Percentiles rank a stretch among this genome's conserved stretches.
Conservation (phyloP, 495 filamentous ascomycete species). For the Podospora pseudoanserina region DNA sequence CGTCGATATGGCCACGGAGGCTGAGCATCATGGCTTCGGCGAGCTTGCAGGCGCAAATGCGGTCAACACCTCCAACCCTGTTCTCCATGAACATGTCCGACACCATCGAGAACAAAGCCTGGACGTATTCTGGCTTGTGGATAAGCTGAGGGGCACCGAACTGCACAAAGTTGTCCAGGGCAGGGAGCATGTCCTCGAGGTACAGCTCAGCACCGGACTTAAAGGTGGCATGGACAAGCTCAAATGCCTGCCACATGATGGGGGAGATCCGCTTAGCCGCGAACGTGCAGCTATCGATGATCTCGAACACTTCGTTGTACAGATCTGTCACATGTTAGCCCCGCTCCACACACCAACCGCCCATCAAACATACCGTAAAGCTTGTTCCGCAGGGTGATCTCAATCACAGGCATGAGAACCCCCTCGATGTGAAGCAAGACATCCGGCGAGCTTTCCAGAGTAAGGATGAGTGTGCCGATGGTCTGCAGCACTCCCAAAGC, state of each 20-base stretch:
- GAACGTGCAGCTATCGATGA: slow-evolving; percentile 99
- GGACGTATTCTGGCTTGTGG: slow-evolving; percentile 79
- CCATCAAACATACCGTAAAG: slow-evolving; percentile 60
- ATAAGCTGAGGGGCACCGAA: slow-evolving; percentile 78
- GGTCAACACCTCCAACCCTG: slow-evolving; percentile 89
- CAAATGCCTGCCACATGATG: slow-evolving; percentile 98
- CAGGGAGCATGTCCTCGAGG: slow-evolving; percentile 97
- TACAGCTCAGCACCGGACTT: slow-evolving; percentile 96
- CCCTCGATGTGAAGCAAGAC: slow-evolving; percentile 91
- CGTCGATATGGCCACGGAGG: slow-evolving; percentile 84
- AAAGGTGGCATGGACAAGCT: slow-evolving; percentile 93
- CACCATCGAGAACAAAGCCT: slow-evolving; percentile 81
- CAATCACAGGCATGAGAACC: slow-evolving; percentile 93
- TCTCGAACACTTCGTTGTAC: slow-evolving; percentile 97
- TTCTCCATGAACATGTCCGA: slow-evolving; percentile 66
- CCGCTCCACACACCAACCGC: neutral
- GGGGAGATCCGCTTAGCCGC: slow-evolving; percentile 90
- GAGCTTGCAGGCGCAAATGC: slow-evolving; percentile 98
- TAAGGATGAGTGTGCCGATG: slow-evolving; percentile 94
- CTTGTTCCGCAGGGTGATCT: slow-evolving; percentile 94
- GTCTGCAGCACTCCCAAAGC: slow-evolving; percentile 95
- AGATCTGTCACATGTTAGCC: slow-evolving; percentile 54
- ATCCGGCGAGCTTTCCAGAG: slow-evolving; percentile 92
- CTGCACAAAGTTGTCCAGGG: slow-evolving; percentile 92
- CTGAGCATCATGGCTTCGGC: slow-evolving; percentile 96